Evolutionary conservation across 495 filamentous ascomycete genomes (phyloP), one percentile per base, ranked within the genome.

Genomic region (Aspergillus conjunctus): DNA sequence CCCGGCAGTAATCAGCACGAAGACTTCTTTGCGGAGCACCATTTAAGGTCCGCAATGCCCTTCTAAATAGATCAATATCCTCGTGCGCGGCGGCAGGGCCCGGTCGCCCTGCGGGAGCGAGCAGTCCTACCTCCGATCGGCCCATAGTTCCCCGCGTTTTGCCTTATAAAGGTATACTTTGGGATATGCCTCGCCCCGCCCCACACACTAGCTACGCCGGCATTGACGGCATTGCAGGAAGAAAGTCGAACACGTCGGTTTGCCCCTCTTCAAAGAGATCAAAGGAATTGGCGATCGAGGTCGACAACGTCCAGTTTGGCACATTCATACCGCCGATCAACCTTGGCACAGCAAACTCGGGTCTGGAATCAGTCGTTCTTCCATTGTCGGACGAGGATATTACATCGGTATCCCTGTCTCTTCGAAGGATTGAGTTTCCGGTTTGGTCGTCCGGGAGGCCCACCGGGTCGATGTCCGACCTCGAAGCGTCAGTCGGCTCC

Each of bases 231-330:
- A 77, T 76, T 58, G 71, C 71, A 18, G 74, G 76, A 31, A 78
- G 62, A 54, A 78, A 78, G 55, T 78, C 76, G 62, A 78, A 78
- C 26, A 78, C 70, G 51, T 78, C 76, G 49, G 74, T 77, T 57
- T 78, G 76, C 3, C 71, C 76, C 52, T 78, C 76, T 39, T 78
- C 76, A 39, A 78, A 78, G n/a, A 78, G 66, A 12, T 75, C 76
- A 56, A 78, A 78, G 4, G 76, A 78, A 41, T 78, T 74, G 14
- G 76, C 74, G 58, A 78, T 77, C 0, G 76, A 71, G 51, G 74
- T 74, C 0, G 74, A 77, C 54, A 78, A 64, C 11, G 72, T 74
- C 76, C 76, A 78, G 49, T 72, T 78, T 2, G 76, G 76, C 12
- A 69, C 73, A 33, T 78, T 73, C 67, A 78, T 72, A 21, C 70